A percentile compares a stretch with the other conserved stretches of the same genome.
These are phyloP conservation scores for Chlorella variabilis DNA, from an alignment of 163 green algal species.

Conservation along the genomic window DNA sequence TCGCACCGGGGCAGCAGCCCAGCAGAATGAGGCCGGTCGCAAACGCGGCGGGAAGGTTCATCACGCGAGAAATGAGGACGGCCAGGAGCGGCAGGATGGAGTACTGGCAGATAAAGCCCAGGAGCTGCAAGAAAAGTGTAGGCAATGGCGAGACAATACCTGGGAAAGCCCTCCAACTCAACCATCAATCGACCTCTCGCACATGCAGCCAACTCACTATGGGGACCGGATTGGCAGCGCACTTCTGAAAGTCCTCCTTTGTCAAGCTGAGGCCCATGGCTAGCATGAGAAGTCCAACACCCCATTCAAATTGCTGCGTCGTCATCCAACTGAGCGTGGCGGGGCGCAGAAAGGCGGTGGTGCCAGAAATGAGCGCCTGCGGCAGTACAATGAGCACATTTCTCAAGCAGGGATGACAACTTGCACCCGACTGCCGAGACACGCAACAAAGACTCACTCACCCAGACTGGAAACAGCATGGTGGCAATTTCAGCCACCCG, in stretches of 20 bases:
- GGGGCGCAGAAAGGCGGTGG: constrained; percentile 67
- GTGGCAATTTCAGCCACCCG: constrained; percentile 61
- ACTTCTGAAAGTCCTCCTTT: constrained; percentile 83
- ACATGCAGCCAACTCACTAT: too few relatives aligned
- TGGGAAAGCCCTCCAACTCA: too few relatives aligned
- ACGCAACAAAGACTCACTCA: too few relatives aligned
- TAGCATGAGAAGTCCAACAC: constrained; percentile 86
- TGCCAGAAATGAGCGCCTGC: constrained; percentile 62
- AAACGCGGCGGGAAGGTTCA: constrained; percentile 66
- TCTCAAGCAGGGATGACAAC: neutral
- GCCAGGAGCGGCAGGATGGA: constrained; percentile 77
- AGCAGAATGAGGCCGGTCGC: constrained; percentile 85
- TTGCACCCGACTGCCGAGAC: too few relatives aligned
- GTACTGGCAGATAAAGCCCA: constrained; percentile 84
- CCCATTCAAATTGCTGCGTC: constrained; percentile 72
- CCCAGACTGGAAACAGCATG: constrained; percentile 75
- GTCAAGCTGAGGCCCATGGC: constrained; percentile 87
- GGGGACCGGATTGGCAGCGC: constrained; percentile 60
- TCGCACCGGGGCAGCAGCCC: constrained; percentile 77
- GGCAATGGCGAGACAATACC: too few relatives aligned
- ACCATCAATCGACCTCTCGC: too few relatives aligned
- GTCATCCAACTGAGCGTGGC: constrained; percentile 73
- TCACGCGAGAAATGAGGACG: constrained; percentile 64
- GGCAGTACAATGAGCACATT: neutral
- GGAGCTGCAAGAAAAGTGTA: too few relatives aligned